These are phyloP conservation scores for Tulasnella sp. DNA, from an alignment of 768 basidiomycete species.

Conservation along the genomic window DNA sequence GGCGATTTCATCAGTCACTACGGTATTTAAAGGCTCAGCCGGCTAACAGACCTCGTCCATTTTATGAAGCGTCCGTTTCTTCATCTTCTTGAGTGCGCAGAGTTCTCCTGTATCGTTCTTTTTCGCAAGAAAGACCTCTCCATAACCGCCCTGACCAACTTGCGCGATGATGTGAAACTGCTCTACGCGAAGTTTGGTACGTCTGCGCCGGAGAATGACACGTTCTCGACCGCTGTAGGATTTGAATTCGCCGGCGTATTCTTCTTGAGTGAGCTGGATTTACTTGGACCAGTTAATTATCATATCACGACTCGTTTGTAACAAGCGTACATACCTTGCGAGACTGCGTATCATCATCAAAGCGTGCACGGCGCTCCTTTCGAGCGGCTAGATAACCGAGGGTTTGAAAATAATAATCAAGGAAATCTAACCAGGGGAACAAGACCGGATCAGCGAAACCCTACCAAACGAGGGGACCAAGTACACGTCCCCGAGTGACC, in stretches of 20 bases:
- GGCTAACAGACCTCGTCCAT: conserved; percentile 80
- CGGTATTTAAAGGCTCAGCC: background rate
- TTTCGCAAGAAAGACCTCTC: conserved; percentile 90
- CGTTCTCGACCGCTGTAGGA: conserved; percentile 92
- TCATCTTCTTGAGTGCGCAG: conserved; percentile 96
- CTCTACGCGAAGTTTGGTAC: conserved; percentile 84
- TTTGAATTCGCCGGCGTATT: conserved; percentile 71
- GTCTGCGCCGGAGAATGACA: conserved; percentile 79
- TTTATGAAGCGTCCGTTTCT: conserved; percentile 85
- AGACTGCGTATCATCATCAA: conserved; percentile 68
- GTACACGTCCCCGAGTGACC: background rate
- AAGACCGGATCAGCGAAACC: background rate
- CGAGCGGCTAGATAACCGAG: conserved; percentile 81
- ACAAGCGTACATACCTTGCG: conserved; percentile 33
- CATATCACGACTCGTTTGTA: background rate
- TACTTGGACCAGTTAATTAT: background rate
- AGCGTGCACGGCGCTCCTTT: conserved; percentile 70
- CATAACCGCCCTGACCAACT: conserved; percentile 97
- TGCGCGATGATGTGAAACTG: conserved; percentile 98
- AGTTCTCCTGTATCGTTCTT: conserved; percentile 95
- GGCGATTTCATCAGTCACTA: background rate
- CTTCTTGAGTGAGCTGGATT: conserved; percentile 29
- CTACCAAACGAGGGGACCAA: background rate
- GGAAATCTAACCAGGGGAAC: conserved; percentile 53
- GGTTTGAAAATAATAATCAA: conserved; percentile 96